These are phyloP conservation scores for Gymnopilus junonius DNA, from an alignment of 768 basidiomycete species.

Conservation along the genomic window DNA sequence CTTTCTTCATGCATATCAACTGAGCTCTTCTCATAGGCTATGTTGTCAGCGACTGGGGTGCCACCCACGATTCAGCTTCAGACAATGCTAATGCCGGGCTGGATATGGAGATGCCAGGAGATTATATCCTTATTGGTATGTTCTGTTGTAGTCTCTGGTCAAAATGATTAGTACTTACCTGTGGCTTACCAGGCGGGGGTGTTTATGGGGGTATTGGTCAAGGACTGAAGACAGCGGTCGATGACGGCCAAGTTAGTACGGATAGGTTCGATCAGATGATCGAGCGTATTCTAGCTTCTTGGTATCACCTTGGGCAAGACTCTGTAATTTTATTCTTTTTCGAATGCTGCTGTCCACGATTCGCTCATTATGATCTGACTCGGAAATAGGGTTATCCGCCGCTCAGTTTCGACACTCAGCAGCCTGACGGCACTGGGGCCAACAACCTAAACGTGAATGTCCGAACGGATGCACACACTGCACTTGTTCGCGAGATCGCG, in stretches of 20 bases:
- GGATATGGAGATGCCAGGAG: slow-evolving; percentile 58
- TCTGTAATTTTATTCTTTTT: slow-evolving; percentile 29
- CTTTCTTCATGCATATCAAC: too few species aligned
- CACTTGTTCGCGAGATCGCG: slow-evolving; percentile 65
- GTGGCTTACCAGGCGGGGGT: slow-evolving; percentile 38
- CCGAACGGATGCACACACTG: slow-evolving; percentile 46
- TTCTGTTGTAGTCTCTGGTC: background rate
- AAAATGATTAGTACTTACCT: background rate
- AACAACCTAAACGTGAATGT: slow-evolving; percentile 48
- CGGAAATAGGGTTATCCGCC: slow-evolving; percentile 44
- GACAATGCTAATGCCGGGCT: slow-evolving; percentile 53
- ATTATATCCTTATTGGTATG: slow-evolving; percentile 48
- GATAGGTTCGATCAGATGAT: slow-evolving; percentile 51
- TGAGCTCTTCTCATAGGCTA: slow-evolving; percentile 31
- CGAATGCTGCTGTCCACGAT: background rate
- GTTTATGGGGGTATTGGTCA: slow-evolving; percentile 31
- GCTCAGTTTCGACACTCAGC: slow-evolving; percentile 50
- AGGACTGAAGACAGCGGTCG: slow-evolving; percentile 39
- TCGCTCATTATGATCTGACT: background rate
- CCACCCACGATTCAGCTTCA: slow-evolving; percentile 49
- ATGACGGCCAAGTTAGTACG: slow-evolving; percentile 35
- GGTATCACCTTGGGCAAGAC: slow-evolving; percentile 54
- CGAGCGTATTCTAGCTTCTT: slow-evolving; percentile 46
- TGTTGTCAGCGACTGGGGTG: slow-evolving; percentile 59
- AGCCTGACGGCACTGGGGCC: slow-evolving; percentile 48